Evolutionary conservation across 75 land plant genomes (phyloP), one percentile per base, ranked within the genome.

Genomic region (Picea sitchensis): DNA sequence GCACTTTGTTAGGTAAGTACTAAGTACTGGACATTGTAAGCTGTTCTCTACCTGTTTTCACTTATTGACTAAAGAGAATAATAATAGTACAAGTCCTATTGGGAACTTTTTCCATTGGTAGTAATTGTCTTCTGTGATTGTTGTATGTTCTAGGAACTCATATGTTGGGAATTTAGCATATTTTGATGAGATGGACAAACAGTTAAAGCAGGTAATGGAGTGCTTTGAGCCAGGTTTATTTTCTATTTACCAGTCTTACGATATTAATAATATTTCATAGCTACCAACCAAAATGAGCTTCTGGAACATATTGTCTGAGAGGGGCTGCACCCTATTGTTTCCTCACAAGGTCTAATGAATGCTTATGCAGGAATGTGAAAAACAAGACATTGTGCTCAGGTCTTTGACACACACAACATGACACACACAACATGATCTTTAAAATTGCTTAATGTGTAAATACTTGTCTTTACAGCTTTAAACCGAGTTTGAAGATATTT

Each of bases 81-180:
- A 18, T 38, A 71, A 3, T 20, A 15, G 56, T 71, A 8, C 9
- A 41, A 9, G 20, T 44, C 8, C 44, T 71, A 3, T 71, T 20
- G 9, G 14, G 30, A 44, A 9, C 41, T 44, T 8, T 71, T 38
- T 6, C 36, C 4, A 6, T 44, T 71, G n/a, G 9, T 44, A n/a
- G 18, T 71, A 41, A 41, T 8, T 71, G 74, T 8, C 11, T 14
- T 59, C 38, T 76, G 20, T 81, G 58, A 11, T 47, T 77, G 65
- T 64, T 20, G 1, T 41, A 47, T 65, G 87, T 31, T 60, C n/a
- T 93, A 97, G 98, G 77, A 91, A 83, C 58, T 97, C 99, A 51
- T 95, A 91, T 80, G 87, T 97, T 78, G 99, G 98, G 23, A 97
- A 97, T 80, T 61, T 88, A 18, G 34, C 87, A 21, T 57, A 86